Percentiles rank a stretch among this genome's conserved stretches.
Evolutionary conservation across 306 rosid genomes (phyloP).

Genomic region (Pyrus communis): DNA sequence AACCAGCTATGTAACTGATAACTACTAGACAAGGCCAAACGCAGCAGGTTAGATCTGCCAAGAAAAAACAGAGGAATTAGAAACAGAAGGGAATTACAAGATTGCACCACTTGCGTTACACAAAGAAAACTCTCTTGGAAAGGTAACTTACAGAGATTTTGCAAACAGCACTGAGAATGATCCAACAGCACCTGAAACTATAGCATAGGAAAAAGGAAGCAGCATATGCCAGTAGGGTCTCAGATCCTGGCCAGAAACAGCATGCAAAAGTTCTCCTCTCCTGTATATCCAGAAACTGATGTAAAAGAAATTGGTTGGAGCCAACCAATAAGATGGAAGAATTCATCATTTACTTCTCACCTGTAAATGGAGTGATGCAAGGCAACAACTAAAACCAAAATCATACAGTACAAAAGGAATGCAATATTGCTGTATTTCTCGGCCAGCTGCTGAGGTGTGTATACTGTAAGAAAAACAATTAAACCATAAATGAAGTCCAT

Average conservation of each 20-base stretch:
- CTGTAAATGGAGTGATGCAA: slow-evolving; percentile 76
- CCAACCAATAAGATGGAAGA: slow-evolving; percentile 6
- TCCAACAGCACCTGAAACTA: slow-evolving; percentile 97
- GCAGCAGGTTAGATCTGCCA: slow-evolving; percentile 78
- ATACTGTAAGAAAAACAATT: slow-evolving; percentile 54
- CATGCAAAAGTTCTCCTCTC: slow-evolving; percentile 71
- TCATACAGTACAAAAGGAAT: slow-evolving; percentile 80
- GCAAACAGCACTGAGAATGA: slow-evolving; percentile 98
- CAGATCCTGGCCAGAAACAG: slow-evolving; percentile 72
- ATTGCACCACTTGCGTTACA: slow-evolving; percentile 8
- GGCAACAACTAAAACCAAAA: slow-evolving; percentile 64
- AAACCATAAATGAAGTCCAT: slow-evolving; percentile 19
- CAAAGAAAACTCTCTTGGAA: slow-evolving; percentile 19
- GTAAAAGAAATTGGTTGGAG: neutral
- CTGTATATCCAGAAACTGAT: slow-evolving; percentile 39
- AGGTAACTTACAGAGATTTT: slow-evolving; percentile 83
- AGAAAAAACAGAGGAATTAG: slow-evolving; percentile 17
- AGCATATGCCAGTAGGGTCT: slow-evolving; percentile 79
- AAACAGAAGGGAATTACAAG: neutral
- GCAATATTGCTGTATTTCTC: slow-evolving; percentile 84
- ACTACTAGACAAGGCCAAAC: slow-evolving; percentile 79
- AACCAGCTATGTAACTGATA: slow-evolving; percentile 95
- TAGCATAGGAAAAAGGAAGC: slow-evolving; percentile 90
- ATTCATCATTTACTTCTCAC: slow-evolving; percentile 31
- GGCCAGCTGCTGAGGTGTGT: slow-evolving; percentile 87